Base-by-base conservation (phyloP, 202 grass and related monocot species). In the Carex arenaria region DNA sequence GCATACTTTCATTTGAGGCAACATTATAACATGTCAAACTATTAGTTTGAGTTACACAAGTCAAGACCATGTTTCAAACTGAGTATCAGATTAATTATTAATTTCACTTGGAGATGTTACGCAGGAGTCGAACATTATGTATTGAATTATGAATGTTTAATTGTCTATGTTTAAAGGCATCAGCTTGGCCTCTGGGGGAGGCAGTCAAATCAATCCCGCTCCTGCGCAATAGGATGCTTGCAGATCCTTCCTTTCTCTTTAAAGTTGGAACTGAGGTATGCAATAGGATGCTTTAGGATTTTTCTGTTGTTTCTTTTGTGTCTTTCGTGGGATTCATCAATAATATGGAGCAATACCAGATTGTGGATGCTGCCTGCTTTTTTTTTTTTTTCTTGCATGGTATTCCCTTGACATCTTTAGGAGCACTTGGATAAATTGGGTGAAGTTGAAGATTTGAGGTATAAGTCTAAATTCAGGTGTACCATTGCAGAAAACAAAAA, bases 211-310 rank as follows among this genome's bases (percentile, higher is more conserved):
- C 86, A 26, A 90, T 83, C 75, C 71, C 87, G 1, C 86, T 98
- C 68, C 85, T 98, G 66, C 88, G 92, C 5, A 94, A 97, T 59
- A 87, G 92, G 86, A 94, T 97, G 95, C 89, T 97, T 32, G 89
- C 90, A 86, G 90, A 97, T 84, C 95, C 92, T 84, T 87, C 92
- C 17, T 97, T 97, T 80, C 95, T 97, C 66, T 97, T 97, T 85
- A 97, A 97, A 94, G 79, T 97, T 28, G 95, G 95, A 73, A 94
- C 92, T 0, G 92, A 97, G 90, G 94, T 94, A 67, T 36, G 74
- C 34, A 81, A 6, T 77, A 77, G 23, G 6, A 77, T 57, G 52
- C 28, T 77, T 76, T 77, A 8, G 1, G 7, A 36, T 15, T 77
- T 3, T 77, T 18, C 28, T 77, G 15, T 10, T 19, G 4, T 20